Conservation (phyloP, 2,329 filamentous ascomycete genomes). For the Calonectria multiphialidica region DNA sequence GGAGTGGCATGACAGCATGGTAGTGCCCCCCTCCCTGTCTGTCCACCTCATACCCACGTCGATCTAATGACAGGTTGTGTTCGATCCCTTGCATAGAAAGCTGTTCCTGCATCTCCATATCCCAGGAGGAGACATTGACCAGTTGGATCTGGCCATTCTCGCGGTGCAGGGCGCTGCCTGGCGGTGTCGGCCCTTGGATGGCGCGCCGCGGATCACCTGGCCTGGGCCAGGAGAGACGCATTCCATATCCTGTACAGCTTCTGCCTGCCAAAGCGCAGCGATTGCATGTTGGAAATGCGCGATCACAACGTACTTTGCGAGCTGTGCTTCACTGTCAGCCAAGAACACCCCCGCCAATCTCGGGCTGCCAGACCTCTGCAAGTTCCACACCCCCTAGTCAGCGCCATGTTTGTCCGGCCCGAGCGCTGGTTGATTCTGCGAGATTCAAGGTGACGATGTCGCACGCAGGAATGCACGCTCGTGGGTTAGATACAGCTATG, state of each 20-base stretch:
- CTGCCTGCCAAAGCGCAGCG: slow-evolving; percentile 17
- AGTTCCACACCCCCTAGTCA: slow-evolving; percentile 24
- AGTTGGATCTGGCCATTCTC: background rate
- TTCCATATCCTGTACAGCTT: slow-evolving; percentile 28
- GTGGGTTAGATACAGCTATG: background rate
- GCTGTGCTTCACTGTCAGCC: slow-evolving; percentile 22
- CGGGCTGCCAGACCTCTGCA: slow-evolving; percentile 19
- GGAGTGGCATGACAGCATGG: too few species aligned
- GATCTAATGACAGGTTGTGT: background rate
- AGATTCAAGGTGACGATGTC: background rate
- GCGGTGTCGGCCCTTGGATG: slow-evolving; percentile 21
- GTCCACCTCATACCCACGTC: background rate
- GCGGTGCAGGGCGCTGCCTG: background rate
- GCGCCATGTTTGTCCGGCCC: slow-evolving; percentile 12
- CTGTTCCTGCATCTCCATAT: slow-evolving; percentile 27
- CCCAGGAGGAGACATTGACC: slow-evolving; percentile 24
- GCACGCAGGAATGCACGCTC: background rate
- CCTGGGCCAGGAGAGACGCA: slow-evolving; percentile 35
- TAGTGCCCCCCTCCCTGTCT: background rate
- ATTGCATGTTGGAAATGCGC: slow-evolving; percentile 21
- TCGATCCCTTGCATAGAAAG: background rate
- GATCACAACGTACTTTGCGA: slow-evolving; percentile 37
- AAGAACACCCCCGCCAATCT: background rate
- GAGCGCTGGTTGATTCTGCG: background rate
- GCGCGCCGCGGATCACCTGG: slow-evolving; percentile 19